Evolutionary conservation across 2,329 filamentous ascomycete genomes (phyloP).

Genomic region (Coniochaeta sp.): DNA sequence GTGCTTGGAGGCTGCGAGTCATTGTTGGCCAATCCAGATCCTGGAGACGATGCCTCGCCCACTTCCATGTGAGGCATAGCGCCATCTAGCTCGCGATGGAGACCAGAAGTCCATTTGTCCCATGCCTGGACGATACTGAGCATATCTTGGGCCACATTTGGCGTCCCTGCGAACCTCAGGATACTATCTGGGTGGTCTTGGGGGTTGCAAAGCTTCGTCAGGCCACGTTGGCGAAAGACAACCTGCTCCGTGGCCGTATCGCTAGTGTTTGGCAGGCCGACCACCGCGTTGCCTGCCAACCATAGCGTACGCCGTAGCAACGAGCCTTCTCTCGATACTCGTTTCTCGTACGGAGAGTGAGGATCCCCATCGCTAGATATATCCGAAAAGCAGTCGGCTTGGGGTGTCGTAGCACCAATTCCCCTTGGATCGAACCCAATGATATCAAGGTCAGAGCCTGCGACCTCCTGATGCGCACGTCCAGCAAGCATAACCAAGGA

Average conservation of each 20-base stretch:
- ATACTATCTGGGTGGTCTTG: slow-evolving; percentile 21
- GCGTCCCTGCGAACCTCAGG: slow-evolving; percentile 23
- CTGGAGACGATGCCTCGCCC: neutral
- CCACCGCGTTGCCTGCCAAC: slow-evolving; percentile 17
- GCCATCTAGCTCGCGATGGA: neutral
- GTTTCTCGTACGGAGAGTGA: neutral
- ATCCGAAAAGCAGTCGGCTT: slow-evolving; percentile 27
- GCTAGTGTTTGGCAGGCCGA: slow-evolving; percentile 27
- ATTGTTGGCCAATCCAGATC: neutral
- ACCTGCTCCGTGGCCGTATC: slow-evolving; percentile 20
- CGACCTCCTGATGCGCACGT: slow-evolving; percentile 21
- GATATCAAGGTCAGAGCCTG: slow-evolving; percentile 32
- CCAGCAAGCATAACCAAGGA: slow-evolving; percentile 18
- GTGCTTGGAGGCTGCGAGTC: neutral
- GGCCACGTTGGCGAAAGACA: slow-evolving; percentile 18
- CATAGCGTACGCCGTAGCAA: slow-evolving; percentile 25
- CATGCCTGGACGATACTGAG: slow-evolving; percentile 31
- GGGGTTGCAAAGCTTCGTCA: slow-evolving; percentile 22
- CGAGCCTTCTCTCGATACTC: neutral
- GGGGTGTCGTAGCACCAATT: slow-evolving; percentile 28
- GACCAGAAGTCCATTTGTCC: slow-evolving; percentile 21
- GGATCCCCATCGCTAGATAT: neutral
- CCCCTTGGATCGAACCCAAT: slow-evolving; percentile 42
- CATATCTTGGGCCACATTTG: slow-evolving; percentile 30
- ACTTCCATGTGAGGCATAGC: neutral